These are phyloP conservation scores for Podila horticola DNA, from an alignment of 192 early-diverging fungal genomes.

Conservation along the genomic window DNA sequence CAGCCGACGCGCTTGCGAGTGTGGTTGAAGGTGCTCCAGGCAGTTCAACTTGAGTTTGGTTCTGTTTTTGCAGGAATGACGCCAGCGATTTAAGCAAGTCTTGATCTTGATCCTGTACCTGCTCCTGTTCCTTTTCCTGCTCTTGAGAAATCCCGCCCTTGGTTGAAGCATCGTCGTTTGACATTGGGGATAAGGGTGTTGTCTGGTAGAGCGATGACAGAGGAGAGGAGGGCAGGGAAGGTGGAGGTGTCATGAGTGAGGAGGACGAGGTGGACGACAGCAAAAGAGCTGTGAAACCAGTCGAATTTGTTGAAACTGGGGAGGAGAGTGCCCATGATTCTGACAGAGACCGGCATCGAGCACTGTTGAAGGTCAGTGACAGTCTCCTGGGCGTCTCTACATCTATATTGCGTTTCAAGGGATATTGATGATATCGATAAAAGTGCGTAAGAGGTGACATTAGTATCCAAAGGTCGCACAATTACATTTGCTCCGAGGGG, in stretches of 20 bases:
- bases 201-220: not conserved
- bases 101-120: too few relatives aligned
- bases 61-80: too few relatives aligned
- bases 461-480: not conserved
- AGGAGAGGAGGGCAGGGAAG: not conserved
- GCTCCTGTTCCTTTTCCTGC: too few relatives aligned
- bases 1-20: too few relatives aligned
- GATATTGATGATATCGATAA: not conserved
- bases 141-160: not conserved
- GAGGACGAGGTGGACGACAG: not conserved
- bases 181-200: not conserved
- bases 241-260: constrained; percentile 1
- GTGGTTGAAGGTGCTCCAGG: too few relatives aligned
- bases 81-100: too few relatives aligned
- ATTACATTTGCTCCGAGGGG: too few relatives aligned
- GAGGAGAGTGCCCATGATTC: not conserved
- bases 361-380: not conserved
- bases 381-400: not conserved
- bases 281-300: not conserved
- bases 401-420: constrained; percentile 3
- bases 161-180: not conserved
- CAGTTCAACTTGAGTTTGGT: too few relatives aligned
- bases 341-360: constrained; percentile 1
- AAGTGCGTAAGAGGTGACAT: not conserved
- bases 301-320: not conserved